Evolutionary conservation across 345 rosid genomes (phyloP).

Genomic region (Jatropha curcas): DNA sequence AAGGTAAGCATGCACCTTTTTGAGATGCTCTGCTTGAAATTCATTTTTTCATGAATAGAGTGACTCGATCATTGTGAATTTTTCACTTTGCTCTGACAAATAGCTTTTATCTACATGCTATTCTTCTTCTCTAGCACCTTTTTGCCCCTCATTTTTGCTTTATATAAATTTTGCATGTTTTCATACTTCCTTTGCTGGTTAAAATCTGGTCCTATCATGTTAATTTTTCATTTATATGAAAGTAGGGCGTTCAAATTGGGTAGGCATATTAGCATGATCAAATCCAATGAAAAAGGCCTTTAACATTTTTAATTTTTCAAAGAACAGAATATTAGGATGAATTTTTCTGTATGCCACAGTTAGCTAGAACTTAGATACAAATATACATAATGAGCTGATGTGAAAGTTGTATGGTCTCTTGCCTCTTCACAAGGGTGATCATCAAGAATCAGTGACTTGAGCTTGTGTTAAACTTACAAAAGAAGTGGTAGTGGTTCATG

Average conservation of each 20-base stretch:
- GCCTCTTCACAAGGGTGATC: background rate
- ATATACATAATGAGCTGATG: background rate
- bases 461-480: background rate
- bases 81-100: background rate
- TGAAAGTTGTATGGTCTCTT: background rate
- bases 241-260: background rate
- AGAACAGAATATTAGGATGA: background rate
- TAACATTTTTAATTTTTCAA: background rate
- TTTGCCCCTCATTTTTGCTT: background rate
- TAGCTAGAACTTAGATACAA: background rate
- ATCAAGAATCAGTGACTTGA: background rate
- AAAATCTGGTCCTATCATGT: background rate
- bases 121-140: background rate
- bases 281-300: no score
- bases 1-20: conserved; percentile 46
- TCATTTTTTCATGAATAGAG: background rate
- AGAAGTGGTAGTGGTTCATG: background rate
- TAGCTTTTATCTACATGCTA: background rate
- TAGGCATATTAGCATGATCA: background rate
- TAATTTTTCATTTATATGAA: background rate
- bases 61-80: background rate
- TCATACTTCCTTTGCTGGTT: background rate
- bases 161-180: background rate
- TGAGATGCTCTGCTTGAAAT: background rate
- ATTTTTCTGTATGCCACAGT: background rate